Base-by-base conservation (phyloP, 1,284 basidiomycete species). In the Stereum hirsutum region DNA sequence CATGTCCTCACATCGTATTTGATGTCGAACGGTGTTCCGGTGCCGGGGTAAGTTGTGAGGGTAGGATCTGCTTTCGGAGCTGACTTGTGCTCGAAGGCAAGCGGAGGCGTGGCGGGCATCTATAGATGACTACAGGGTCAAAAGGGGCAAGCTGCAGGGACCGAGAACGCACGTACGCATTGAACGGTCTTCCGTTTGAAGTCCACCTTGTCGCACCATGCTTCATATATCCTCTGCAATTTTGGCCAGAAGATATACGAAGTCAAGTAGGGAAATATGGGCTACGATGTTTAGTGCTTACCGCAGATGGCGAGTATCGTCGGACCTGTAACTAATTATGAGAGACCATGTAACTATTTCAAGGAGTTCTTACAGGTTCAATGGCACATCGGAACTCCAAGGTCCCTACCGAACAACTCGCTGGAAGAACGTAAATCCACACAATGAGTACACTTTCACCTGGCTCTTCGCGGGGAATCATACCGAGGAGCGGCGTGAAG, bases 401-500 rank as follows among this genome's bases (percentile, higher is more conserved):
- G 1, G 89, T 90, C 5, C 89, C 89, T 23, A 90, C 87, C 1
- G 86, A 75, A 46, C 81, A 83, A 35, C 81, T 71, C 0, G 86
- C 85, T 11, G n/a, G n/a, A n/a, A n/a, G n/a, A n/a, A n/a, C n/a
- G n/a, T n/a, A n/a, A n/a, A n/a, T n/a, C n/a, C n/a, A n/a, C n/a
- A n/a, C n/a, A n/a, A n/a, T n/a, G n/a, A n/a, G n/a, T n/a, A n/a
- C n/a, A n/a, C n/a, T n/a, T n/a, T n/a, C n/a, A n/a, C n/a, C n/a
- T n/a, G n/a, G n/a, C n/a, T n/a, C n/a, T n/a, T n/a, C n/a, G n/a
- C n/a, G n/a, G n/a, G n/a, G n/a, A n/a, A n/a, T n/a, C n/a, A n/a
- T n/a, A n/a, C n/a, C n/a, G n/a, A 89, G 68, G 28, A 91, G 62
- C 0, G 88, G 88, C 0, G 88, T 91, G 57, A 90, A 90, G 54